phyloP scores from a whole-genome alignment of 441 rosid genomes.

The Theobroma grandiflorum region DNA sequence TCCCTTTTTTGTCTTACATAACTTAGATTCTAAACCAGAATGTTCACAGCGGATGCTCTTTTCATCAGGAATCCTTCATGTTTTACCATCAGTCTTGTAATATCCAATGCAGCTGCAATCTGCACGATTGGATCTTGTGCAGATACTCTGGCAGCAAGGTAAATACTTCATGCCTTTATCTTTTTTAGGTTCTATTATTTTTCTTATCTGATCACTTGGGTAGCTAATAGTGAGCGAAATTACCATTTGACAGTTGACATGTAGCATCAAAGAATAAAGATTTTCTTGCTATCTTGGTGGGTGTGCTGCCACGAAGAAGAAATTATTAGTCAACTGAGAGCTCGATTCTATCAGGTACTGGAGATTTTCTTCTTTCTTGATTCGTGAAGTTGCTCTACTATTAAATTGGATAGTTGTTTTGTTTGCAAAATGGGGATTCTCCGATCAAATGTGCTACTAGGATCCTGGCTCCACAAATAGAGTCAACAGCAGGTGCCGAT shows the following conservation, averaged over 20 bases:
- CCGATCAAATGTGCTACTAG: not conserved
- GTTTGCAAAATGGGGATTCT: not conserved
- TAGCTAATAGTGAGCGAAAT: not conserved
- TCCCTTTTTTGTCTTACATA: no score
- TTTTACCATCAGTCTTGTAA: no score
- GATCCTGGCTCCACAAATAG: slow-evolving; percentile 31
- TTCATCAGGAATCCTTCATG: no score
- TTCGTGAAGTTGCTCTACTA: not conserved
- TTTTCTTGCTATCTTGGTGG: not conserved
- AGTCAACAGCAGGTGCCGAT: slow-evolving; percentile 45
- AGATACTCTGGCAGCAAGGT: no score
- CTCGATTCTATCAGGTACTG: not conserved
- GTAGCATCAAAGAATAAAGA: not conserved
- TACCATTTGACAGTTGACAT: not conserved
- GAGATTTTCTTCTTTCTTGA: not conserved
- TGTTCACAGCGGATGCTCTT: no score
- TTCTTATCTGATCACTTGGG: not conserved
- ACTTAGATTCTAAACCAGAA: no score
- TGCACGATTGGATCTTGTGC: no score
- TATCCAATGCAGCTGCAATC: no score
- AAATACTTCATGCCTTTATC: not conserved
- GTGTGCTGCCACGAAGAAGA: not conserved
- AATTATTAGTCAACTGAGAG: not conserved
- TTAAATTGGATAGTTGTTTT: not conserved
- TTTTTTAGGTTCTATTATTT: not conserved